Evolutionary conservation across 768 basidiomycete genomes (phyloP).

Genomic region (Hericium coralloides): DNA sequence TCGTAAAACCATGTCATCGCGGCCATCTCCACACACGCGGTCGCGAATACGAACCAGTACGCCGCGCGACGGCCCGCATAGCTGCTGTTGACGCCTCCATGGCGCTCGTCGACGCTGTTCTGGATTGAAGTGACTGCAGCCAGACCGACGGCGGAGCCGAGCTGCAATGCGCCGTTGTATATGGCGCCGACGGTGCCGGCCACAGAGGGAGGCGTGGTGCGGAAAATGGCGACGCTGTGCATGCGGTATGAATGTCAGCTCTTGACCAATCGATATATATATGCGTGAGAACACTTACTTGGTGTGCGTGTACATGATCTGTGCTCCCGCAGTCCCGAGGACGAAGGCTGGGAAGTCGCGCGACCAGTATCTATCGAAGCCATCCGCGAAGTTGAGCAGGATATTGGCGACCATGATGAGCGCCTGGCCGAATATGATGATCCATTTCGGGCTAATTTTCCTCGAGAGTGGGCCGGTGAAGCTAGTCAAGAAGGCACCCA

Average conservation of each 20-base stretch:
- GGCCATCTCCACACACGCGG: slow-evolving; percentile 24
- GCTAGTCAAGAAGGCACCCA: slow-evolving; percentile 32
- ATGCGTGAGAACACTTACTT: slow-evolving; percentile 28
- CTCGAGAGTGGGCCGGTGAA: slow-evolving; percentile 32
- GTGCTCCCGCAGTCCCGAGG: slow-evolving; percentile 37
- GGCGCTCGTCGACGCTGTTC: slow-evolving; percentile 27
- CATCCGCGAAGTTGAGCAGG: slow-evolving; percentile 34
- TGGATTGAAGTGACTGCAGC: slow-evolving; percentile 43
- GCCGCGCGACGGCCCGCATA: slow-evolving; percentile 31
- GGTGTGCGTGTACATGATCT: slow-evolving; percentile 36
- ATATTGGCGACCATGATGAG: slow-evolving; percentile 30
- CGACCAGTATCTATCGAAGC: slow-evolving; percentile 34
- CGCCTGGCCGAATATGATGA: slow-evolving; percentile 34
- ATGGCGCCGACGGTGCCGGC: slow-evolving; percentile 48
- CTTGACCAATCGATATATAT: too few species aligned
- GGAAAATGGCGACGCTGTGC: slow-evolving; percentile 42
- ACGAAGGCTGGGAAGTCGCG: slow-evolving; percentile 42
- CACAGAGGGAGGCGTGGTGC: slow-evolving; percentile 35
- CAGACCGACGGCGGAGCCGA: slow-evolving; percentile 43
- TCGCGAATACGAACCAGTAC: slow-evolving; percentile 34
- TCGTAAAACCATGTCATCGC: slow-evolving; percentile 27
- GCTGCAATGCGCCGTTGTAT: slow-evolving; percentile 44
- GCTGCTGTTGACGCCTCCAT: slow-evolving; percentile 15
- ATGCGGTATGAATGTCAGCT: not conserved
- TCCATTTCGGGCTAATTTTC: slow-evolving; percentile 30